Evolutionary conservation across 2,329 filamentous ascomycete species (phyloP).

Genomic region (Fulvia fulva): DNA sequence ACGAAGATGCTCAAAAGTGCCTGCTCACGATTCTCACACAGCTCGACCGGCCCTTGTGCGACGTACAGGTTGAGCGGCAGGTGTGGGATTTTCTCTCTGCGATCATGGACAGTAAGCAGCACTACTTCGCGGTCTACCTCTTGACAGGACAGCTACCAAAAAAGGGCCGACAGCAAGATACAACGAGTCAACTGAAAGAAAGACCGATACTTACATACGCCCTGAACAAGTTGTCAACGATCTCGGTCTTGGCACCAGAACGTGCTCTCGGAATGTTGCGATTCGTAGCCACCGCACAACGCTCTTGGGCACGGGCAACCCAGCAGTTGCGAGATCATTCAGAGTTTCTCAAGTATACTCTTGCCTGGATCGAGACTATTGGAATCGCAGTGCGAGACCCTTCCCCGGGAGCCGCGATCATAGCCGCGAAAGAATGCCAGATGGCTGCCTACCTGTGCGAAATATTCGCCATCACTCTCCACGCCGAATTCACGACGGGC

Average conservation of each 20-base stretch:
- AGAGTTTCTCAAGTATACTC: slow-evolving; percentile 67
- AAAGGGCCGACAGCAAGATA: slow-evolving; percentile 56
- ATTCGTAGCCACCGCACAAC: slow-evolving; percentile 83
- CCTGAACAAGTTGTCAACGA: slow-evolving; percentile 61
- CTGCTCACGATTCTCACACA: slow-evolving; percentile 76
- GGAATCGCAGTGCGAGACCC: slow-evolving; percentile 43
- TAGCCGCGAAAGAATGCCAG: slow-evolving; percentile 39
- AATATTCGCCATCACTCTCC: slow-evolving; percentile 85
- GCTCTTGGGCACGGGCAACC: slow-evolving; percentile 94
- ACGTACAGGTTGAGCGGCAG: slow-evolving; percentile 59
- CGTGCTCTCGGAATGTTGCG: slow-evolving; percentile 74
- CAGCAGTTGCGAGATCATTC: slow-evolving; percentile 71
- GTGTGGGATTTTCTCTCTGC: slow-evolving; percentile 85
- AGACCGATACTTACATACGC: slow-evolving; percentile 72
- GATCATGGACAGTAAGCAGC: slow-evolving; percentile 83
- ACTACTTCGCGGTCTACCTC: slow-evolving; percentile 92
- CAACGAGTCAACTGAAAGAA: slow-evolving; percentile 48
- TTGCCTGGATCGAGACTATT: slow-evolving; percentile 63
- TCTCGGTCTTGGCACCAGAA: slow-evolving; percentile 60
- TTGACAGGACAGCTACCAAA: slow-evolving; percentile 81
- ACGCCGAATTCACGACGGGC: slow-evolving; percentile 74
- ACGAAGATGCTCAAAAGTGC: slow-evolving; percentile 73
- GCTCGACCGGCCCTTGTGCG: slow-evolving; percentile 70
- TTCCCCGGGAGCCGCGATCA: slow-evolving; percentile 26
- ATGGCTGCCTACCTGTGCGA: slow-evolving; percentile 81